Base-by-base conservation (phyloP, 768 basidiomycete species). In the Lentinus brumalis region DNA sequence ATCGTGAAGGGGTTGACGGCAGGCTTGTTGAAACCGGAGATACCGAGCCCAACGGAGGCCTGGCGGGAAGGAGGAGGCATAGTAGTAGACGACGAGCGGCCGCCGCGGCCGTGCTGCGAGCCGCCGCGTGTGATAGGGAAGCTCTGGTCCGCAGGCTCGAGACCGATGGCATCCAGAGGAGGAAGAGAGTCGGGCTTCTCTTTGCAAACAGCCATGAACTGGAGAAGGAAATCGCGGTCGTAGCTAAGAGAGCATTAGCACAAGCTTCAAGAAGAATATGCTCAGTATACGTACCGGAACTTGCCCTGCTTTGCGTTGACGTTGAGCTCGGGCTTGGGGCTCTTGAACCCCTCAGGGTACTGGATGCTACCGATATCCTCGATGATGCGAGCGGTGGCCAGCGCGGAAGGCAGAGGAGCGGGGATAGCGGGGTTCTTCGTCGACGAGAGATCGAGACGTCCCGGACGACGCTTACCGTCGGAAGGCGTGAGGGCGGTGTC, bases 221-320 rank as follows among this genome's bases (percentile, higher is more conserved):
- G 96, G 60, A 99, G 76, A 29, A 99, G 83, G 86, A 99, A 99
- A 18, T 96, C 94, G 39, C 96, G 94, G 73, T 98, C 94, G 73
- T 99, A 99, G 69, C 96, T 94, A 62, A 26, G 11, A 14, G 16
- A 31, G 50, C 35, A 63, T 53, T 61, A 57, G 32, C 45, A 6
- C 38, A 64, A 31, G 11, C 5, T 10, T 3, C 2, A 47, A 38
- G 46, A 64, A 18, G 15, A 16, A 51, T 14, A 11, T 46, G 40
- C 56, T 41, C 32, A 46, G 60, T 31, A 16, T 21, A 69, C 68
- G 61, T 75, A 92, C 92, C 88, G 85, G 80, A 94, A 96, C 75
- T 94, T 96, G 67, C 94, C 94, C 57, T 92, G 86, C 75, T 88
- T 85, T 7, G 88, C 89, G 62, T 88, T 84, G 56, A 83, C 78